A percentile compares a stretch with the other conserved stretches of the same genome.
These are phyloP conservation scores for Pseudopediastrum boryanum DNA, from an alignment of 139 green algal species.

Conservation along the genomic window DNA sequence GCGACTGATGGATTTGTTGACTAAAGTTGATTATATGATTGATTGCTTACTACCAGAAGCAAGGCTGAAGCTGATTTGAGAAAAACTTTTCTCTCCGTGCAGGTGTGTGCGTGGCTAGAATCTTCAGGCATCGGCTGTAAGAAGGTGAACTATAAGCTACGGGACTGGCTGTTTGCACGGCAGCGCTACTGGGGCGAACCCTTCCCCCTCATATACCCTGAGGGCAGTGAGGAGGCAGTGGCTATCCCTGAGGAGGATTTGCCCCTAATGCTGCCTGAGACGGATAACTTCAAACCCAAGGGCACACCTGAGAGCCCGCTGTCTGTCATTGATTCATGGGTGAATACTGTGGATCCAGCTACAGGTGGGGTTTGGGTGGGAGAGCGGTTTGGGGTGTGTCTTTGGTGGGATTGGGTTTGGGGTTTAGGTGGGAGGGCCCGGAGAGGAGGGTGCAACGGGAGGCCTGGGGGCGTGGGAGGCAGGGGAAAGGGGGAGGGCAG, in stretches of 20 bases:
- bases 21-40: no score
- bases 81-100: background rate
- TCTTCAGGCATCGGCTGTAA: conserved; percentile 30
- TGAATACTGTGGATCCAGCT: conserved; percentile 60
- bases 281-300: conserved; percentile 89
- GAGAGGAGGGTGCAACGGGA: no score
- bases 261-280: conserved; percentile 87
- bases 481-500: no score
- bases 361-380: no score
- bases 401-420: no score
- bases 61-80: no score
- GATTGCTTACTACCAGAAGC: no score
- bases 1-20: no score
- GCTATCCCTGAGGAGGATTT: conserved; percentile 82
- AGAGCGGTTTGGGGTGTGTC: no score
- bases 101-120: conserved; percentile 55
- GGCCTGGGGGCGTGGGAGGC: no score
- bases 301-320: conserved; percentile 85
- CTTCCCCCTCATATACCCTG: conserved; percentile 87
- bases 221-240: conserved; percentile 47
- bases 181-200: conserved; percentile 99
- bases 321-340: conserved; percentile 82
- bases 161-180: conserved; percentile 98
- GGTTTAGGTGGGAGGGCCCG: no score
- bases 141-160: conserved; percentile 97